These are phyloP conservation scores for Gloeostereum incarnatum DNA, from an alignment of 768 basidiomycete genomes.

Conservation along the genomic window DNA sequence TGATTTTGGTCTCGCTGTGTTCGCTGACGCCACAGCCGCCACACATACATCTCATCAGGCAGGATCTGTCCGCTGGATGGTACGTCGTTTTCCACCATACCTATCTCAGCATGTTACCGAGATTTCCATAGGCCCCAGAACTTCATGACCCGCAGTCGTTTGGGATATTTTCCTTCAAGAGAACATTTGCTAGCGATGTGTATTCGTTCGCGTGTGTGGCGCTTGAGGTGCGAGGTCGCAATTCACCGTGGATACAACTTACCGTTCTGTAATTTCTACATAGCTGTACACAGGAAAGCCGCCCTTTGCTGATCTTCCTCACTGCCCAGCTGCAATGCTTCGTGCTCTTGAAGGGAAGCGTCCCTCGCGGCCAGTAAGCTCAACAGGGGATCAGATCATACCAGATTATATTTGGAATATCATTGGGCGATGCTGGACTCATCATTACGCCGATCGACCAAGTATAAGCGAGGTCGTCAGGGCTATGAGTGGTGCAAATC, in stretches of 20 bases:
- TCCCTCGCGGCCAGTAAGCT: slow-evolving; percentile 8
- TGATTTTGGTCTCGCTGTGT: slow-evolving; percentile 23
- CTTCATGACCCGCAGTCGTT: slow-evolving; percentile 20
- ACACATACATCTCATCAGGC: slow-evolving; percentile 15
- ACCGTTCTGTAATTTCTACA: not conserved
- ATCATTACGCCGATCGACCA: slow-evolving; percentile 2
- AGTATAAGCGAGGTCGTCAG: slow-evolving; percentile 2
- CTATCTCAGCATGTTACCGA: no score
- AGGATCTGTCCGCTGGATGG: slow-evolving; percentile 24
- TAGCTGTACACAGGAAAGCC: slow-evolving; percentile 13
- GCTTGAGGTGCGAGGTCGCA: slow-evolving; percentile 15
- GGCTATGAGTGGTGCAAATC: slow-evolving; percentile 3
- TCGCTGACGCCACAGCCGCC: slow-evolving; percentile 17
- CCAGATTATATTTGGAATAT: slow-evolving; percentile 6
- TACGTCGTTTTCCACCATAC: no score
- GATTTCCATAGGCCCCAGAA: no score
- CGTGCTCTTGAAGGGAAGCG: slow-evolving; percentile 12
- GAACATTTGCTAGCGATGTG: slow-evolving; percentile 20
- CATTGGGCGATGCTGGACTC: slow-evolving; percentile 6
- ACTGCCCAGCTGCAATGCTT: slow-evolving; percentile 12
- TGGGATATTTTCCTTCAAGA: slow-evolving; percentile 11
- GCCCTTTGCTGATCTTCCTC: slow-evolving; percentile 12
- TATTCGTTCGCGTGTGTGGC: slow-evolving; percentile 24
- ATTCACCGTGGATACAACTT: not conserved
- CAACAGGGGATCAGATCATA: not conserved